Percentiles rank a stretch among this genome's conserved stretches.
Conservation (phyloP, 345 rosid species). For the Ailanthus altissimus region DNA sequence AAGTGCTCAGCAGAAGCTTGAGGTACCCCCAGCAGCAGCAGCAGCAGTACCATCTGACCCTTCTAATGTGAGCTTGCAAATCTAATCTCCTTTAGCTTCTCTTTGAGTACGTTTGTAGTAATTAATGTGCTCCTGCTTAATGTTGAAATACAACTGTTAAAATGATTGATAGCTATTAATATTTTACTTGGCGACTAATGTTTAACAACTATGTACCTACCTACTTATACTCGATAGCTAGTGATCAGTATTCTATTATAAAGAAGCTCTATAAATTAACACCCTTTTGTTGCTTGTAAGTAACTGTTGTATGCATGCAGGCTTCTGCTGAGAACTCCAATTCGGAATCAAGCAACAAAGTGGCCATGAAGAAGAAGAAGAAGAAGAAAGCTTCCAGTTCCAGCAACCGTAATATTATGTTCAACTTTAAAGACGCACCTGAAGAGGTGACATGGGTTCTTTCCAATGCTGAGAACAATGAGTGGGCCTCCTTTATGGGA, state of each 20-base stretch:
- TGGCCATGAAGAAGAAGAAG: background rate
- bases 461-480: background rate
- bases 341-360: background rate
- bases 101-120: background rate
- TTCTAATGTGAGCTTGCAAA: background rate
- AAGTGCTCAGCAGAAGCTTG: background rate
- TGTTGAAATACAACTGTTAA: too few species aligned
- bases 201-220: too few species aligned
- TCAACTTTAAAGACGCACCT: background rate
- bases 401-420: background rate
- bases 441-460: constrained; percentile 8
- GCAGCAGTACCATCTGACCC: background rate
- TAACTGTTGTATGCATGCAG: background rate
- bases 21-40: background rate
- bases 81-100: background rate
- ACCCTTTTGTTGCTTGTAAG: background rate
- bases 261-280: too few species aligned
- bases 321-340: background rate
- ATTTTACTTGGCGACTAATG: too few species aligned
- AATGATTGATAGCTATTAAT: too few species aligned
- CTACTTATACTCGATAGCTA: too few species aligned
- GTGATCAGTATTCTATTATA: too few species aligned
- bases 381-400: too few species aligned
- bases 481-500: constrained; percentile 5
- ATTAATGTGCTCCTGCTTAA: too few species aligned